Evolutionary conservation across 2,329 filamentous ascomycete genomes (phyloP), one percentile per base, ranked within the genome.

Genomic region (Periconia digitata): DNA sequence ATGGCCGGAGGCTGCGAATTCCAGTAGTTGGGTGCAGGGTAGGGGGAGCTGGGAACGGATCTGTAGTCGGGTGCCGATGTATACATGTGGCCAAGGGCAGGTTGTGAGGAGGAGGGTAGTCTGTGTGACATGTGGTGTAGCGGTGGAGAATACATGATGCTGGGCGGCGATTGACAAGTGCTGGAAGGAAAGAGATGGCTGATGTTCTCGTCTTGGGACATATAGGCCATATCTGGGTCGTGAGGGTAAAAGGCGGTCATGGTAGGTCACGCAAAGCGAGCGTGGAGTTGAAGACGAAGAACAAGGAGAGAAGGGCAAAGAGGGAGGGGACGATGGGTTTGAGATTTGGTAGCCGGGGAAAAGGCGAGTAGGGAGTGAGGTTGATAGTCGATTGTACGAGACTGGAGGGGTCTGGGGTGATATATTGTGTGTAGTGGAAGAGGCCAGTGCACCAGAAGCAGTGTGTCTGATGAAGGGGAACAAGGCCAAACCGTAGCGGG

Each of bases 141-240:
- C 24, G 67, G 62, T 47, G 66, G 63, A 42, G 68, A 70, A 50
- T 71, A 71, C 56, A 71, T 64, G 54, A 70, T 68, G 56, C 57
- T 66, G 3, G 67, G 69, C 40, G 69, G 63, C 27, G 70, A 70
- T 55, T 69, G 66, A 46, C 67, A 69, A 50, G 61, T 58, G 54
- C 61, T 69, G 36, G 66, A 63, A 43, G 69, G 67, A 48, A 69
- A 72, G 21, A 71, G 57, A 43, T 69, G 61, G 35, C 59, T 59
- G 54, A 69, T 61, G 47, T 50, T 54, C 27, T 69, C 67, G 44
- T 69, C 66, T 16, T 66, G 63, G 44, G 53, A 60, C 59, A 72
- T 59, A 44, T 70, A 58, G 36, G 62, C 67, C 58, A 72, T 62
- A 39, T 71, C 69, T 49, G 67, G 64, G 38, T 71, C 69, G 22